These are phyloP conservation scores for Coleophoma crateriformis DNA, from an alignment of 2,329 filamentous ascomycete species.

Conservation along the genomic window DNA sequence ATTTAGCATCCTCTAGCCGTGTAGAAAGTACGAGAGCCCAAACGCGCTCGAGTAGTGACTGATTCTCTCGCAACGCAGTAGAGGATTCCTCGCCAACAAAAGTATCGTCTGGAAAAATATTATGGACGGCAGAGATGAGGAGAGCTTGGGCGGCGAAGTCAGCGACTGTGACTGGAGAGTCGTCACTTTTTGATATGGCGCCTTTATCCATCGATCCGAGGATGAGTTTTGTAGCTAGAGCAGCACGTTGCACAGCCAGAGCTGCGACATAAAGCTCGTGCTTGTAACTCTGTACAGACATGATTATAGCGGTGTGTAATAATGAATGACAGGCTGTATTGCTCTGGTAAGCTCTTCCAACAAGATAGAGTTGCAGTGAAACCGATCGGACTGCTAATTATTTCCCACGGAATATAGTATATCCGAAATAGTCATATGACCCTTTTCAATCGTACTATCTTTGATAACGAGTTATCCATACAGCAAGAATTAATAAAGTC, in stretches of 20 bases:
- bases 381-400: no score
- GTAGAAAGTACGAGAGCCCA: constrained; percentile 47
- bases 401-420: no score
- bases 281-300: no score
- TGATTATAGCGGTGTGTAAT: no score
- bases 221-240: constrained; percentile 50
- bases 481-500: no score
- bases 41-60: constrained; percentile 42
- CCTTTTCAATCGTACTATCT: no score
- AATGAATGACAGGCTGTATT: no score
- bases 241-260: constrained; percentile 47
- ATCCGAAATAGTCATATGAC: no score
- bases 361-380: no score
- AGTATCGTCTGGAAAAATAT: constrained; percentile 45
- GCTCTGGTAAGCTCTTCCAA: no score
- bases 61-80: constrained; percentile 42
- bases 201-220: constrained; percentile 41
- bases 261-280: constrained; percentile 7
- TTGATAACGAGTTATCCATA: no score
- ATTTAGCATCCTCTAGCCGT: constrained; percentile 26
- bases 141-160: constrained; percentile 60
- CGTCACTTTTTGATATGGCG: constrained; percentile 50
- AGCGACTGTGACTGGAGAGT: constrained; percentile 55
- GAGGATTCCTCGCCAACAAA: constrained; percentile 59
- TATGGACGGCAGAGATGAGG: constrained; percentile 49